Conservation (phyloP, 208 protist genomes). For the Trichomonas vaginalis region DNA sequence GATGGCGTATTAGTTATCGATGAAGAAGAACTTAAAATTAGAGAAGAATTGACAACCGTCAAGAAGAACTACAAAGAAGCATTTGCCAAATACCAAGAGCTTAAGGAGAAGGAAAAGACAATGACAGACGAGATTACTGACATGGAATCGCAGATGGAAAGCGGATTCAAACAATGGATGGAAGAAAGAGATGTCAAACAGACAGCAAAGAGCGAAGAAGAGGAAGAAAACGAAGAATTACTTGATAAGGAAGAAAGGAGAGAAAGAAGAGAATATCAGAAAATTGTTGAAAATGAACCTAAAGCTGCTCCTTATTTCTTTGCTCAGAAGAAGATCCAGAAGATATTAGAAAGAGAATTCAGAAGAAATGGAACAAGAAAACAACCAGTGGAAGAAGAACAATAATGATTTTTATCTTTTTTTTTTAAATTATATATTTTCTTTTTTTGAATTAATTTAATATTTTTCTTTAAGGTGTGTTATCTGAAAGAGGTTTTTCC, state of each 20-base stretch:
- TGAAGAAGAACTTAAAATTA: neutral
- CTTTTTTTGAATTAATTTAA: too few relatives aligned
- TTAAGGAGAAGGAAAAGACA: neutral
- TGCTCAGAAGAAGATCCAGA: neutral
- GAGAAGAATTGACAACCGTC: neutral
- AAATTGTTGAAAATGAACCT: neutral
- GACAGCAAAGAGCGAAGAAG: neutral
- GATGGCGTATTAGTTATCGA: neutral
- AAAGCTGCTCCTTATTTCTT: neutral
- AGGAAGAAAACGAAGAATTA: neutral
- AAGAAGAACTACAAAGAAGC: neutral
- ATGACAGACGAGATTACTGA: neutral
- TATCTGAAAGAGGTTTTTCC: too few relatives aligned
- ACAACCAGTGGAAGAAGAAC: neutral
- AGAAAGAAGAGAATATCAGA: neutral
- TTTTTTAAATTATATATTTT: too few relatives aligned
- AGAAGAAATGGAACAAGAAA: neutral
- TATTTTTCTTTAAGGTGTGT: too few relatives aligned
- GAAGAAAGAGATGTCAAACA: neutral
- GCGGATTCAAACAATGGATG: neutral
- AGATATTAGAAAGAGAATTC: conserved; percentile 7
- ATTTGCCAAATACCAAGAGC: neutral
- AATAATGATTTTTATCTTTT: neutral
- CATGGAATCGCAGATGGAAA: neutral
- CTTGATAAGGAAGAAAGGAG: neutral